Base-by-base conservation (phyloP, 1,139 yeast species). In the Yamadazyma siamensis region DNA sequence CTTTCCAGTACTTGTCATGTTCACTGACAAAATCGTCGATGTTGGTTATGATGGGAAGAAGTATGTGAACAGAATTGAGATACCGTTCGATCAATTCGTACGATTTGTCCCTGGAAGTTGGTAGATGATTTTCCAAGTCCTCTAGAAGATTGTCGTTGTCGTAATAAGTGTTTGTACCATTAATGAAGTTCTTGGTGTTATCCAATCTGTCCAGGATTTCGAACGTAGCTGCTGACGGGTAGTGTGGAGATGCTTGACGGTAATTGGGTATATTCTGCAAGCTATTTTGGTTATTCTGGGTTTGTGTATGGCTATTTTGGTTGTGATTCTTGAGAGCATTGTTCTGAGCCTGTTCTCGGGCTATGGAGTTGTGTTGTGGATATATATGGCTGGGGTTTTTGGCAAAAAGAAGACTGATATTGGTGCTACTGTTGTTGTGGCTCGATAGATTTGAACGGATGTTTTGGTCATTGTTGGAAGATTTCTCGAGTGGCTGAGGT, bases 1-100 rank as follows among this genome's bases (percentile, higher is more conserved):
- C 57, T 23, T 27, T 37, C 82, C 82, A 77, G 40, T 65, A 76
- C 19, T 53, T 56, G 17, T 71, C 72, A 44, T 75, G 80, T 36
- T 71, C 72, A 23, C 44, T 45, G 6, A 65, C 36, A 36, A 75
- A 75, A 18, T 63, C 71, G 25, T 63, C 62, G 26, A 66, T 40
- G 32, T 64, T 66, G 17, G 62, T 56, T 31, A 76, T 42, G 3
- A 77, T 54, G 0, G 83, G 83, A 13, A 76, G 47, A 12, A 77
- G 50, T 4, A 76, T 68, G 43, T 75, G 80, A 15, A 77, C 75
- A 2, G 77, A 71, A 29, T 61, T 65, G 13, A 69, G 50, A 40
- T 71, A 77, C 15, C 75, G 57, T 25, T 64, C 61, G 4, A 75
- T 56, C 26, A 76, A 51, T 36, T 73, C 77, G 39, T 59, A 65